A percentile compares a stretch with the other conserved stretches of the same genome.
phyloP scores from a whole-genome alignment of 495 filamentous ascomycete species.

The Hypoxylon fragiforme region DNA sequence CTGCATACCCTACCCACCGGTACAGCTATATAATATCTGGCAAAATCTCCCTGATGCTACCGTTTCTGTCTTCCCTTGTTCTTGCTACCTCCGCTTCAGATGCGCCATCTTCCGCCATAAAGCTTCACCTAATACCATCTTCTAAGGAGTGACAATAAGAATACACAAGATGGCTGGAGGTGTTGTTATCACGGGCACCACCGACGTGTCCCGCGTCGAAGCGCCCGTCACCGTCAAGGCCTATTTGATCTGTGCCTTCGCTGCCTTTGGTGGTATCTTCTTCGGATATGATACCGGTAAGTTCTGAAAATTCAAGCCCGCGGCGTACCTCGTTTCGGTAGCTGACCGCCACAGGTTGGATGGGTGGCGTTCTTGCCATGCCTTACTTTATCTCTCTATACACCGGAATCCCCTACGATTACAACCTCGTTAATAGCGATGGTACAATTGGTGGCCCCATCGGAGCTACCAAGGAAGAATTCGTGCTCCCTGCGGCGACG shows the following conservation, averaged over 20 bases:
- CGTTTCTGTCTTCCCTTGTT: slow-evolving; percentile 17
- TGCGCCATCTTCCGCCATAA: slow-evolving; percentile 18
- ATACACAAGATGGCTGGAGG: slow-evolving; percentile 42
- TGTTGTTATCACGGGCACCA: slow-evolving; percentile 39
- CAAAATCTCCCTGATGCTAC: slow-evolving; percentile 28
- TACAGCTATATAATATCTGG: slow-evolving; percentile 34
- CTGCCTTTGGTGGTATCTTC: slow-evolving; percentile 63
- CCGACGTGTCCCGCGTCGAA: slow-evolving; percentile 50
- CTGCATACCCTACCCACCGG: slow-evolving; percentile 19
- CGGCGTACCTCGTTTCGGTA: slow-evolving; percentile 35
- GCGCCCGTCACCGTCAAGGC: slow-evolving; percentile 66
- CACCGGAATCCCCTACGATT: slow-evolving; percentile 49
- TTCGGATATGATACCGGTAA: slow-evolving; percentile 62
- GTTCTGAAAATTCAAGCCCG: slow-evolving; percentile 31
- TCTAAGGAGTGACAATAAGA: slow-evolving; percentile 22
- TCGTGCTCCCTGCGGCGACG: slow-evolving; percentile 51
- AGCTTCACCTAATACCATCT: slow-evolving; percentile 14
- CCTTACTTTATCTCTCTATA: slow-evolving; percentile 51
- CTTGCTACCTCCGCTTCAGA: slow-evolving; percentile 25
- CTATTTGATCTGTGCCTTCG: slow-evolving; percentile 62
- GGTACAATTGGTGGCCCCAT: slow-evolving; percentile 40
- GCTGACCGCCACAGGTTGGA: slow-evolving; percentile 68
- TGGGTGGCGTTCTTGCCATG: slow-evolving; percentile 57
- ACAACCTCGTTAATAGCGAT: slow-evolving; percentile 45
- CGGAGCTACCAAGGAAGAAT: slow-evolving; percentile 34